Percentiles rank a stretch among this genome's conserved stretches.
phyloP scores from a whole-genome alignment of 2,329 filamentous ascomycete species.

The Nannizzia gypsea region DNA sequence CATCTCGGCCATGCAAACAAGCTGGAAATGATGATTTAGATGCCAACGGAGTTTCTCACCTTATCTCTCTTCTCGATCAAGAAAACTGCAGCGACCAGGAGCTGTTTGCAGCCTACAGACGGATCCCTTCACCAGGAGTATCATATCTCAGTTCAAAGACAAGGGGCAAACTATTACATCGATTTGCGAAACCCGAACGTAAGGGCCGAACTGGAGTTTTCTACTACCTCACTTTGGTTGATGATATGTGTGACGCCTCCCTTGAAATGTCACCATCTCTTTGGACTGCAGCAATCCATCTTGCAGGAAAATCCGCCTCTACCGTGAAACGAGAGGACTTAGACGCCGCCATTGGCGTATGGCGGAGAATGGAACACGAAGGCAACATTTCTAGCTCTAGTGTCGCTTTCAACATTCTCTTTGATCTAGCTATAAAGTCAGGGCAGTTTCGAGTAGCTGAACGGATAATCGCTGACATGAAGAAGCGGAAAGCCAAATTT shows the following conservation, averaged over 20 bases:
- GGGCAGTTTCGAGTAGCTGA: slow-evolving; percentile 76
- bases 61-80: slow-evolving; percentile 34
- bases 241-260: slow-evolving; percentile 66
- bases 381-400: slow-evolving; percentile 54
- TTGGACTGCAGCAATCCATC: slow-evolving; percentile 76
- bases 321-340: slow-evolving; percentile 48
- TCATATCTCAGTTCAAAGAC: slow-evolving; percentile 38
- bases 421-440: slow-evolving; percentile 74
- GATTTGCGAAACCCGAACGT: slow-evolving; percentile 47
- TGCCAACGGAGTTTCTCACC: slow-evolving; percentile 26
- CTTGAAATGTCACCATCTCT: slow-evolving; percentile 56
- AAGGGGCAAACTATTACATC: slow-evolving; percentile 54
- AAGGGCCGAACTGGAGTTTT: slow-evolving; percentile 46
- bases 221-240: slow-evolving; percentile 69
- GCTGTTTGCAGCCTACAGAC: slow-evolving; percentile 43
- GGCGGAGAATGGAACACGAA: slow-evolving; percentile 78
- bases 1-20: background rate
- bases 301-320: slow-evolving; percentile 61
- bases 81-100: slow-evolving; percentile 36
- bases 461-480: slow-evolving; percentile 74
- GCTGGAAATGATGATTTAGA: slow-evolving; percentile 19
- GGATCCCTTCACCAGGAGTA: slow-evolving; percentile 43
- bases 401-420: slow-evolving; percentile 89
- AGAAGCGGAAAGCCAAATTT: slow-evolving; percentile 51
- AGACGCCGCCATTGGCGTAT: slow-evolving; percentile 60